Base-by-base conservation (phyloP, 805 yeast genomes). In the Starmerella lactis-condensi region DNA sequence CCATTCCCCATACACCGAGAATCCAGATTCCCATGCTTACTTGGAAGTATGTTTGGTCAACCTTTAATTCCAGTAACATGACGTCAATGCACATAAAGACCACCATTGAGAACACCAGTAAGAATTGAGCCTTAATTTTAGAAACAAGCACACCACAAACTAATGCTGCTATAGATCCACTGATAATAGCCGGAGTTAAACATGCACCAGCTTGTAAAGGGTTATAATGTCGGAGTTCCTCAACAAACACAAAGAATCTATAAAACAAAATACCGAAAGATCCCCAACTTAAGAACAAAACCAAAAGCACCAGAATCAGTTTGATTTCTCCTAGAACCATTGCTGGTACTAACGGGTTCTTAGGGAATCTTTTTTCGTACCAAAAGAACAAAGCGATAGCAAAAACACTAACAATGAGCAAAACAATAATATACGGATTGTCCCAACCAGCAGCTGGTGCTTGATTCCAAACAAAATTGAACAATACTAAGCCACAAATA, bases 251-350 rank as follows among this genome's bases (percentile, higher is more conserved):
- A 61, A 69, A 70, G 38, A 65, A 65, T 48, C 72, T 72, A 45
- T 58, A 74, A 17, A 71, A 58, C 71, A 77, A 74, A 13, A 74
- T 60, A 3, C 85, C 82, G 53, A 75, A 76, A n/a, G 77, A 65
- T 2, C 78, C 72, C 89, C 89, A 76, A 1, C 89, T 83, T 4
- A 69, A 53, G 1, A 67, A 57, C 26, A 75, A 56, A 26, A 67
- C 59, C 1, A 53, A 42, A 27, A 76, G 52, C 2, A 72, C 66
- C 10, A 35, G 31, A 35, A 33, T 24, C 39, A 70, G 48, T 15
- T 64, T 61, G 22, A 63, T 58, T 11, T 37, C 34, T 12, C 15
- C 9, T 32, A 30, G 26, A 8, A 39, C 36, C 8, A 22, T 28
- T 3, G 30, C 23, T 2, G 44, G 44, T 20, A 75, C 52, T 11